Evolutionary conservation across 2,329 filamentous ascomycete genomes (phyloP), one percentile per base, ranked within the genome.

Genomic region (Nemania bipapillata): DNA sequence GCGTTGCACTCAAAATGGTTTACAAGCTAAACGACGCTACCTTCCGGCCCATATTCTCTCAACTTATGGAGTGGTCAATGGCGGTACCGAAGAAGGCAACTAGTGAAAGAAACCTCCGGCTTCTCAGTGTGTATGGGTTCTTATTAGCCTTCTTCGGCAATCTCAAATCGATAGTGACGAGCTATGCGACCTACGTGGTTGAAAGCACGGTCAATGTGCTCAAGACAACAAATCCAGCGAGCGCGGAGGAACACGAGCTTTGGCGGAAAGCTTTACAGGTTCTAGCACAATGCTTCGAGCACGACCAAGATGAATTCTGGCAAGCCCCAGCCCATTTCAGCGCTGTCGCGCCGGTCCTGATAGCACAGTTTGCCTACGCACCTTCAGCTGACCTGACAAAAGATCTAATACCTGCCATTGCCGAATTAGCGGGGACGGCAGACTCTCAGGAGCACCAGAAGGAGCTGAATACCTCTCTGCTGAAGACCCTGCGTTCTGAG

Each of bases 261-360:
- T 92, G 92, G 86, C 83, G 85, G 47, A 87, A 88, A 20, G 88
- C 93, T 2, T 86, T 98, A 58, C 83, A 85, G 61, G 92, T 93
- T 22, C 85, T 98, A 53, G 83, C 86, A 30, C 90, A 89, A 73
- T 91, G 89, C 74, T 97, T 98, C 77, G 87, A 91, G 80, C 89
- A 97, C 78, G 96, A 98, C 77, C 92, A 97, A 81, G 94, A 97
- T 78, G 92, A 94, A 80, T 98, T 97, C 83, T 98, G 94, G 94
- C 94, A 97, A 84, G 89, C 92, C 0, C 95, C 96, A 0, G 87
- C 92, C 0, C 94, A 97, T 81, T 97, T 97, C 77, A 85, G 86
- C 65, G 87, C 87, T 30, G 89, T 97, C 45, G 88, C 89, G 15
- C 84, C 86, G 0, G 88, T 91, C 2, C 84, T 98, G 32, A 86